Conservation (phyloP, 2,329 filamentous ascomycete species). For the Exophiala oligosperma region DNA sequence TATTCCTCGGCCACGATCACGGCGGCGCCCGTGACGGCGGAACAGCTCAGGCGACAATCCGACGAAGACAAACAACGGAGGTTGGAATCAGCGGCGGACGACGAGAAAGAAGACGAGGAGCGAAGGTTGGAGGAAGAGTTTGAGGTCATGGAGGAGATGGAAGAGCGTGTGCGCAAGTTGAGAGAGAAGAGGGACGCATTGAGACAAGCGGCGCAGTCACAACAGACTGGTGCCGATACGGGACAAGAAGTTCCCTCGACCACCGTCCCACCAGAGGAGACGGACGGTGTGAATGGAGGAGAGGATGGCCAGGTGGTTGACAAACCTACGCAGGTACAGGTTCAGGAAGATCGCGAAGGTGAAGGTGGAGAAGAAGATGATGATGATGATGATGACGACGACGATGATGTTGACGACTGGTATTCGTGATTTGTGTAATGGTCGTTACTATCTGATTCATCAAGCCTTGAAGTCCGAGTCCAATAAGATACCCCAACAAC, state of each 20-base stretch:
- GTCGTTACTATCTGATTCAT: background rate
- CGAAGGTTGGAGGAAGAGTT: slow-evolving; percentile 74
- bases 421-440: slow-evolving; percentile 12
- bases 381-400: slow-evolving; percentile 60
- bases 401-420: slow-evolving; percentile 46
- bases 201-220: slow-evolving; percentile 40
- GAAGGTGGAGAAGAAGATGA: slow-evolving; percentile 49
- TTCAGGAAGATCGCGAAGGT: slow-evolving; percentile 40
- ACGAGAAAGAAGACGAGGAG: slow-evolving; percentile 74
- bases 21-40: slow-evolving; percentile 66
- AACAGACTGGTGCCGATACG: slow-evolving; percentile 15
- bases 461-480: background rate
- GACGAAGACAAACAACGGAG: slow-evolving; percentile 46
- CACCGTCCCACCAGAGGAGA: slow-evolving; percentile 36
- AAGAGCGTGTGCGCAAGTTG: slow-evolving; percentile 67
- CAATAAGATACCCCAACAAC: background rate
- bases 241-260: slow-evolving; percentile 5
- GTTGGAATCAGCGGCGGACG: slow-evolving; percentile 59
- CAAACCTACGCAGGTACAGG: slow-evolving; percentile 17
- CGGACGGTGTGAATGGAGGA: background rate
- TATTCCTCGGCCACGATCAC: slow-evolving; percentile 61
- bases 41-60: slow-evolving; percentile 60
- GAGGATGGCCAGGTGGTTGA: background rate
- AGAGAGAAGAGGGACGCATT: slow-evolving; percentile 72
- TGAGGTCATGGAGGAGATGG: slow-evolving; percentile 78